These are phyloP conservation scores for Penicillium hesseltinei DNA, from an alignment of 2,329 filamentous ascomycete species.

Conservation along the genomic window DNA sequence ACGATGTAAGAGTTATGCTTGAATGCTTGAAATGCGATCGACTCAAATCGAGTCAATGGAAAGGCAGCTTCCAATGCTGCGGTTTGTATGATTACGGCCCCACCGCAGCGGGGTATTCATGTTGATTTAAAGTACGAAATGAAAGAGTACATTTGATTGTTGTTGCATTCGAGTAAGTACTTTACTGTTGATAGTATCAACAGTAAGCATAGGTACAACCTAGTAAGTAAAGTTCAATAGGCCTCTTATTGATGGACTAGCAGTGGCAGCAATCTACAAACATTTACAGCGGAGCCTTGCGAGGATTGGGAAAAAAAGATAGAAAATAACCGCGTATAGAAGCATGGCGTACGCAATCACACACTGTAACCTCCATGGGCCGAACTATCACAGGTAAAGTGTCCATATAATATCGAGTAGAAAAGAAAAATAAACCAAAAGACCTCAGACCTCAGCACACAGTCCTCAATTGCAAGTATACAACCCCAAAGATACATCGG, in stretches of 20 bases:
- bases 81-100: neutral
- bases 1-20: slow-evolving; percentile 6
- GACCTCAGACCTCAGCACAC: too few species aligned
- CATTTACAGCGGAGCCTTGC: neutral
- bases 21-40: neutral
- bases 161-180: neutral
- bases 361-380: neutral
- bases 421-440: neutral
- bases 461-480: neutral
- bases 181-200: neutral
- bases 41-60: neutral
- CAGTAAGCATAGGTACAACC: neutral
- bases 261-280: neutral
- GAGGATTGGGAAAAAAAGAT: neutral
- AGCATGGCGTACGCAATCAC: neutral
- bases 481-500: neutral
- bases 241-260: neutral
- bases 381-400: neutral
- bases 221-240: too few species aligned
- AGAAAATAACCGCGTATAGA: neutral
- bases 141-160: neutral
- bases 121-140: neutral
- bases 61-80: neutral
- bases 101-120: neutral
- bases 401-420: neutral